These are phyloP conservation scores for Diaporthe sp. DNA, from an alignment of 2,329 filamentous ascomycete species.

Conservation along the genomic window DNA sequence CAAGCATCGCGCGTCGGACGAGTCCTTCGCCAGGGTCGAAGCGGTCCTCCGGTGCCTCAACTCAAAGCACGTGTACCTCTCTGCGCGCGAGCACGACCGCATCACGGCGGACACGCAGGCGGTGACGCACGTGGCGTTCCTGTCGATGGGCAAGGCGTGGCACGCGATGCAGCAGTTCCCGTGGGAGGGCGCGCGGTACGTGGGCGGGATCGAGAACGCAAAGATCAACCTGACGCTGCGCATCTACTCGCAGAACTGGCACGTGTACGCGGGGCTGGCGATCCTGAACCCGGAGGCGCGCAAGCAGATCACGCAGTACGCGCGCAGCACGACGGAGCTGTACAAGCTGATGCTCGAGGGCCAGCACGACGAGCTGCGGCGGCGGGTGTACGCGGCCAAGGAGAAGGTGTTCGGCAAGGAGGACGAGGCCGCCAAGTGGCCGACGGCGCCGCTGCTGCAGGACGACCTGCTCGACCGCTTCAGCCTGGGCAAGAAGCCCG, in stretches of 20 bases:
- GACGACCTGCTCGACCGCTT: constrained; percentile 91
- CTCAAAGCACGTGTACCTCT: constrained; percentile 89
- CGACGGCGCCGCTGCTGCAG: constrained; percentile 77
- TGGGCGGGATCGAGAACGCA: constrained; percentile 98
- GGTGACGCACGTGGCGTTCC: constrained; percentile 95
- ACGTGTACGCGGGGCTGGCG: constrained; percentile 96
- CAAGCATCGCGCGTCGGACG: constrained; percentile 87
- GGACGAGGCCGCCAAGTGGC: constrained; percentile 62
- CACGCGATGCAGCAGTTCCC: constrained; percentile 95
- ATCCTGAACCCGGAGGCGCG: constrained; percentile 96
- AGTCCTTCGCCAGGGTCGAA: constrained; percentile 83
- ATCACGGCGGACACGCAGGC: constrained; percentile 99
- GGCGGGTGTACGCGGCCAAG: constrained; percentile 73
- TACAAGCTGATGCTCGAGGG: constrained; percentile 98
- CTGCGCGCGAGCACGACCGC: constrained; percentile 89
- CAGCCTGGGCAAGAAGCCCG: constrained; percentile 77
- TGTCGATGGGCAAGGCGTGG: constrained; percentile 99
- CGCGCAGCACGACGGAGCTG: constrained; percentile 89
- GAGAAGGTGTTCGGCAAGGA: constrained; percentile 83
- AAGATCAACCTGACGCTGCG: constrained; percentile 98
- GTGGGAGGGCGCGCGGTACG: constrained; percentile 95
- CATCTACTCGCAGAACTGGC: constrained; percentile 99
- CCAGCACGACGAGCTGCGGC: constrained; percentile 78
- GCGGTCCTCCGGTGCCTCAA: constrained; percentile 84
- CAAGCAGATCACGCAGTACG: constrained; percentile 94